A percentile compares a stretch with the other conserved stretches of the same genome.
Conservation (phyloP, 441 rosid species). For the Viola pubescens region DNA sequence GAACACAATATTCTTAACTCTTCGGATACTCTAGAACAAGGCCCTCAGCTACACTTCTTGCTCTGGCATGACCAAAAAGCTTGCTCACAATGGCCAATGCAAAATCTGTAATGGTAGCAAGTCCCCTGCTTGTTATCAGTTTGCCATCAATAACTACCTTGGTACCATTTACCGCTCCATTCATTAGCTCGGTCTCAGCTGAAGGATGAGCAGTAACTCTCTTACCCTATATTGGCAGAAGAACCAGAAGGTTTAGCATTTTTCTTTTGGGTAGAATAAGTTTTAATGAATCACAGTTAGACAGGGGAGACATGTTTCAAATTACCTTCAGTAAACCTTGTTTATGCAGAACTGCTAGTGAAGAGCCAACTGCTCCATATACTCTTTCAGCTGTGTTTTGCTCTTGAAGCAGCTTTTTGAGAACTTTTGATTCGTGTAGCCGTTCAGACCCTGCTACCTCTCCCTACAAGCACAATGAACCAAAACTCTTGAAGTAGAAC, state of each 20-base stretch:
- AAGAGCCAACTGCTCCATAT: constrained; percentile 71
- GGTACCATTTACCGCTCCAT: constrained; percentile 36
- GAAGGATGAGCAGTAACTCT: constrained; percentile 53
- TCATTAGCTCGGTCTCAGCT: constrained; percentile 21
- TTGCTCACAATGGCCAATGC: constrained; percentile 69
- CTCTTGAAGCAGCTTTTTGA: constrained; percentile 77
- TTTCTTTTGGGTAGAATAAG: constrained; percentile 6
- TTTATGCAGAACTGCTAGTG: constrained; percentile 44
- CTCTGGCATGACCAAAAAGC: constrained; percentile 73
- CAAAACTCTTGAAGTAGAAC: constrained; percentile 5
- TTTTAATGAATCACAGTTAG: too few relatives aligned
- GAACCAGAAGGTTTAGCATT: constrained; percentile 11
- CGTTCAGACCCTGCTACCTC: constrained; percentile 50
- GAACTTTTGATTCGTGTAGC: constrained; percentile 57
- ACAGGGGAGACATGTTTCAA: neutral
- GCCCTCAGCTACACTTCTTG: constrained; percentile 81
- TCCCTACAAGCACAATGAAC: constrained; percentile 39
- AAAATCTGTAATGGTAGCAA: constrained; percentile 54
- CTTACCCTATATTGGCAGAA: constrained; percentile 40
- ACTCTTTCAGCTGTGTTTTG: constrained; percentile 59
- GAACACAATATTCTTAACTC: constrained; percentile 17
- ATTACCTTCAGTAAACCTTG: constrained; percentile 70
- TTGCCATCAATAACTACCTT: constrained; percentile 81
- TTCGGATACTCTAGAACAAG: constrained; percentile 68
- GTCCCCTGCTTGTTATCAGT: constrained; percentile 75